A percentile compares a stretch with the other conserved stretches of the same genome.
These are phyloP conservation scores for Benincasa hispida DNA, from an alignment of 306 rosid genomes.

Conservation along the genomic window DNA sequence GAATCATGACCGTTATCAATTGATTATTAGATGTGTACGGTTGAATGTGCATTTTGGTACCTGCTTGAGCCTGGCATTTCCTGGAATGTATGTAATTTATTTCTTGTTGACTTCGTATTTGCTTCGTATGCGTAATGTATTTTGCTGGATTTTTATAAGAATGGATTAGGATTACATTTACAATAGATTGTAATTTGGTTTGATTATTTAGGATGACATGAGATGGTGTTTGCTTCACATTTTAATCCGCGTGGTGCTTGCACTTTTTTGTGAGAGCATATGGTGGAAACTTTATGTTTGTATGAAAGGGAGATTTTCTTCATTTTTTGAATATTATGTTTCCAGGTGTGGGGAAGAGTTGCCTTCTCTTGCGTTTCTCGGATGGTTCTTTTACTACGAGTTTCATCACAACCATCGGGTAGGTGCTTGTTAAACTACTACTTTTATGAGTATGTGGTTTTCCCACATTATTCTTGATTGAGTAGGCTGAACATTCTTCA, in stretches of 20 bases:
- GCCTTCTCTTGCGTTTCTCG: slow-evolving; percentile 93
- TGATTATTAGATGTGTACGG: background rate
- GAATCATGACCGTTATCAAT: background rate
- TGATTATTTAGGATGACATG: background rate
- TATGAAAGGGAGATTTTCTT: background rate
- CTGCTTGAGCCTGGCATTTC: background rate
- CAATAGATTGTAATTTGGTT: background rate
- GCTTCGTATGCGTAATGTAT: background rate
- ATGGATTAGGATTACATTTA: background rate
- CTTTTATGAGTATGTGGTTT: background rate
- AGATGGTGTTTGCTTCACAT: background rate
- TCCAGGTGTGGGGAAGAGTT: slow-evolving; percentile 97
- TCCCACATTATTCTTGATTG: slow-evolving; percentile 14
- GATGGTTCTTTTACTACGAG: slow-evolving; percentile 96
- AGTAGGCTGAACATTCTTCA: slow-evolving; percentile 15
- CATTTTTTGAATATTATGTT: background rate
- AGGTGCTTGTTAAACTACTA: slow-evolving; percentile 8
- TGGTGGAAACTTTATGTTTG: background rate
- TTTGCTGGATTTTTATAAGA: background rate
- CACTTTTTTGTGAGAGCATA: background rate
- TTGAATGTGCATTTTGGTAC: background rate
- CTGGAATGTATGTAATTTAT: background rate
- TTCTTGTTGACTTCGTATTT: background rate
- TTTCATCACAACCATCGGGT: slow-evolving; percentile 95
- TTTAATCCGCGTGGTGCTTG: background rate